Evolutionary conservation across 768 basidiomycete genomes (phyloP).

Genomic region (Leccinum aurantiacum): DNA sequence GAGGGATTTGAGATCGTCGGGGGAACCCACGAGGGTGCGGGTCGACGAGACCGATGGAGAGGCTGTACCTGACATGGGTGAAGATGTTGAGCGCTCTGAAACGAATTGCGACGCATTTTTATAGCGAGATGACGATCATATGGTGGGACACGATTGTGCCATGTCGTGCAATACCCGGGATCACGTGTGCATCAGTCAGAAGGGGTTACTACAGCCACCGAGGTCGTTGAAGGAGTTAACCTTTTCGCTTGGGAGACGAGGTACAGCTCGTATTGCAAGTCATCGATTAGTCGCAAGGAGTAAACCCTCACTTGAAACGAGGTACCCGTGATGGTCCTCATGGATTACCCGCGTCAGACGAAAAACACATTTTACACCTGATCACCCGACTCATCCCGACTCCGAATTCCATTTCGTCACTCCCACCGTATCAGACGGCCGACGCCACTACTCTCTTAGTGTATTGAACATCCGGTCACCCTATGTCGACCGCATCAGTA

Average conservation of each 20-base stretch:
- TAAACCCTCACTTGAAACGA: neutral
- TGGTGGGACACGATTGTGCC: slow-evolving; percentile 33
- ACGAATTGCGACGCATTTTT: neutral
- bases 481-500: slow-evolving; percentile 37
- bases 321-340: neutral
- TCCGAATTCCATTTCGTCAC: neutral
- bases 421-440: neutral
- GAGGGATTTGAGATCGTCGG: slow-evolving; percentile 32
- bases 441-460: slow-evolving; percentile 36
- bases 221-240: neutral
- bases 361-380: neutral
- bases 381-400: neutral
- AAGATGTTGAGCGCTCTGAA: too few relatives aligned
- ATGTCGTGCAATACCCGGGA: slow-evolving; percentile 27
- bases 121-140: neutral
- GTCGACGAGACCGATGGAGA: slow-evolving; percentile 19
- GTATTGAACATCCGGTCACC: slow-evolving; percentile 88
- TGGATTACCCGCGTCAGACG: neutral
- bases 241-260: neutral
- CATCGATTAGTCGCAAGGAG: too few relatives aligned
- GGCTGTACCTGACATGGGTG: slow-evolving; percentile 5
- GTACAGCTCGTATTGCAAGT: neutral
- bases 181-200: slow-evolving; percentile 30
- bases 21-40: slow-evolving; percentile 35
- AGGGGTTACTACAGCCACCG: neutral